Base-by-base conservation (phyloP, 805 yeast species). In the Candida maesae region DNA sequence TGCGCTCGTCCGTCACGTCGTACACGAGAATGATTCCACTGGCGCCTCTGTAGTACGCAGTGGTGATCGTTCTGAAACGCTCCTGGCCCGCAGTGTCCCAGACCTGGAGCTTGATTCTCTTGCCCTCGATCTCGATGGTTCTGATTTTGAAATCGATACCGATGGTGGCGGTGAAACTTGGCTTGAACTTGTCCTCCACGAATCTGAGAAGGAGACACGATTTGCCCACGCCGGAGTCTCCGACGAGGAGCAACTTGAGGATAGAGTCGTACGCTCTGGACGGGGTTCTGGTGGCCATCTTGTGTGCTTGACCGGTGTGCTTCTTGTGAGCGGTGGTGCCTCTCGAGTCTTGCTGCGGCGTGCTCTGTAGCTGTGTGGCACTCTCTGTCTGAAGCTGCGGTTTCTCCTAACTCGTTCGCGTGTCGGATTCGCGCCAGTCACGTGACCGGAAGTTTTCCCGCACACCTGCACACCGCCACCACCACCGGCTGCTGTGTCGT, bases 51-150 rank as follows among this genome's bases (percentile, higher is more conserved):
- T 85, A 85, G 65, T 85, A 85, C 1, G 95, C 91, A n/a, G 93
- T 84, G 36, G 93, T 90, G 67, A 89, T 89, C 31, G 96, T 87
- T 68, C 96, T 78, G 70, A 89, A 89, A 59, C 96, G 74, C 64
- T 89, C 96, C 68, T 89, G 96, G n/a, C 96, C 96, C 1, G 96
- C 96, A 30, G 96, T 89, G 63, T 89, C 96, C 96, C 96, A 84
- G 33, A 91, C 85, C 65, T 93, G 99, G 61, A 91, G 76, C 68
- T 93, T 93, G 66, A 93, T 85, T 51, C 84, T 84, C 66, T 86
- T 85, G 39, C 96, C 96, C 49, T 91, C 91, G 51, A 90, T 76
- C 55, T 91, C 97, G 53, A 90, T 86, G 21, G 96, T 90, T 67
- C 96, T 84, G 63, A 93, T 91, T 71, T 93, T 93, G 76, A 93